Evolutionary conservation across 768 basidiomycete genomes (phyloP).

Genomic region (Russula earlei): DNA sequence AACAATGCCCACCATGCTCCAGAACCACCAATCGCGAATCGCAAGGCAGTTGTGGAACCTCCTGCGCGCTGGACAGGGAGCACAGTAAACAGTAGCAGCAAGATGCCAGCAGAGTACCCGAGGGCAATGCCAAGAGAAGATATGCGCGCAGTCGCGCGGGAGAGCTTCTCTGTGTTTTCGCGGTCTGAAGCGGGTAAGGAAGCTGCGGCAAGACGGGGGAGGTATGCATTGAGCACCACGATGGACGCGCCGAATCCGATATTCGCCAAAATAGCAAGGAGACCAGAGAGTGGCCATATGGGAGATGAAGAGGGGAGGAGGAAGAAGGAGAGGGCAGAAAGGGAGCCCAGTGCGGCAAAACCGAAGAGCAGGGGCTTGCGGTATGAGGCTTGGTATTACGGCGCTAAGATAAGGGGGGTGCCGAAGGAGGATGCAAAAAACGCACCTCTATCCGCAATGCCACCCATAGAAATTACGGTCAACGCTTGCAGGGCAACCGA

Average conservation of each 20-base stretch:
- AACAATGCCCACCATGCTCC: conserved; percentile 86
- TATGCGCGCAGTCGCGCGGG: conserved; percentile 69
- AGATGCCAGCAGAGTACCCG: conserved; percentile 78
- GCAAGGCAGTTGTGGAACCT: conserved; percentile 68
- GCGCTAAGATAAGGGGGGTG: background rate
- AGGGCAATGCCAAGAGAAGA: conserved; percentile 81
- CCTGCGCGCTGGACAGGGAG: conserved; percentile 67
- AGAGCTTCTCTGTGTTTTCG: conserved; percentile 49
- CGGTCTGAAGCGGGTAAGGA: conserved; percentile 1
- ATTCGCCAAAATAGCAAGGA: conserved; percentile 71
- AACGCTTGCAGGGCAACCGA: conserved; percentile 86
- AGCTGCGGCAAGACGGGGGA: conserved; percentile 57
- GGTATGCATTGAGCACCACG: conserved; percentile 87
- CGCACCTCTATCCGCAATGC: conserved; percentile 84
- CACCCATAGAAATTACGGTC: conserved; percentile 92
- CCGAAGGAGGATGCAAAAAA: conserved; percentile 8
- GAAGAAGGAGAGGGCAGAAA: conserved; percentile 62
- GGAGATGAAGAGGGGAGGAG: conserved; percentile 60
- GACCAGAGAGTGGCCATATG: conserved; percentile 57
- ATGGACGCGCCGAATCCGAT: conserved; percentile 78
- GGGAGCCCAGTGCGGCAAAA: conserved; percentile 67
- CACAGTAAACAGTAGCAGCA: conserved; percentile 60
- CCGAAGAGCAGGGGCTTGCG: conserved; percentile 69
- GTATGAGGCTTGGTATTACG: conserved; percentile 40
- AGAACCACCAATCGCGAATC: conserved; percentile 76